Base-by-base conservation (phyloP, 129 eudicot species). In the Solidago caesia region DNA sequence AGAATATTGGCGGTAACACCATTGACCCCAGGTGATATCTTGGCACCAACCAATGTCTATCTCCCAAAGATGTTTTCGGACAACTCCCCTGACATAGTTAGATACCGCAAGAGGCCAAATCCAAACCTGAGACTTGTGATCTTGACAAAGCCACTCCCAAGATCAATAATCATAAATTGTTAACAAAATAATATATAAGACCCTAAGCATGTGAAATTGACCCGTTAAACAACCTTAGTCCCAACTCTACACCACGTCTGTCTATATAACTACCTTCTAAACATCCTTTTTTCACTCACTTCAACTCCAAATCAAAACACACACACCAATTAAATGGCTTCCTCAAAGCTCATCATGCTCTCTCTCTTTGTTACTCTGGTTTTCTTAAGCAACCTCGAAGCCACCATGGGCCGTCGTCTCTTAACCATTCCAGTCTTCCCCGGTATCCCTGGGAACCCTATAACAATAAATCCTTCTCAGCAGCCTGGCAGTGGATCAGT, bases 391-490 rank as follows among this genome's bases (percentile, higher is more conserved):
- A 51, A 78, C 64, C 65, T 78, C 27, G 25, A 63, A 63, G 55
- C 82, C 49, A n/a, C 77, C 25, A 2, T n/a, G 43, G 77, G 77
- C 72, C 72, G 82, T 51, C 57, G 76, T 44, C 82, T 78, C 72
- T 64, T 76, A 64, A 76, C 80, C 13, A 0, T 67, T 60, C 80
- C 80, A 0, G 80, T 74, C 41, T 70, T 62, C n/a, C 77, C 57
- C 7, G 72, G 82, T 8, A 21, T 71, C 64, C 75, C 82, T 13
- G 52, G 65, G 6, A 21, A n/a, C n/a, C n/a, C n/a, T n/a, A n/a
- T n/a, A n/a, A n/a, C n/a, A n/a, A n/a, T n/a, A n/a, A n/a, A n/a
- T n/a, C n/a, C n/a, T n/a, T n/a, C n/a, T n/a, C n/a, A n/a, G n/a
- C n/a, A n/a, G n/a, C n/a, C n/a, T n/a, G n/a, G n/a, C n/a, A n/a